These are phyloP conservation scores for Aspergillus hancockii DNA, from an alignment of 495 filamentous ascomycete species.

Conservation along the genomic window DNA sequence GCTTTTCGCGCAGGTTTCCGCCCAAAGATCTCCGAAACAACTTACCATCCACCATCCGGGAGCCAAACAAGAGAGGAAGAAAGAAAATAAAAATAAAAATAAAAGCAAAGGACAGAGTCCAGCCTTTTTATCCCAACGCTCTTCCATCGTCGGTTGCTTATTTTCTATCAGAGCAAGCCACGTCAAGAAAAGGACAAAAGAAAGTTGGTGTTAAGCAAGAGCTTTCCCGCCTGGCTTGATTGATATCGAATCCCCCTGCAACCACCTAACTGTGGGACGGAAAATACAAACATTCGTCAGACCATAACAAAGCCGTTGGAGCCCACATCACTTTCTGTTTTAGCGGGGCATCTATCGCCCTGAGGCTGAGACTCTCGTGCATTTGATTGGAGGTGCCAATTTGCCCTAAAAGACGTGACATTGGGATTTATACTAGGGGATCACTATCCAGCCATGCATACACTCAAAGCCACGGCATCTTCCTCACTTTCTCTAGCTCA, in stretches of 20 bases:
- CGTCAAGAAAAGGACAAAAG: constrained; percentile 12
- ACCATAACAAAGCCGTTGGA: neutral
- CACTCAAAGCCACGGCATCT: constrained; percentile 36
- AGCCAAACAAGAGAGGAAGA: no score
- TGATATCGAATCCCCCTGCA: constrained; percentile 5
- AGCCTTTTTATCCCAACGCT: neutral
- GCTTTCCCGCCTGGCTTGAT: constrained; percentile 9
- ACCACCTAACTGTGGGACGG: neutral
- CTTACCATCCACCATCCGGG: neutral
- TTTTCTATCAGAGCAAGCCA: constrained; percentile 19
- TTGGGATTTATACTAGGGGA: neutral
- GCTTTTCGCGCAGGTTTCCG: constrained; percentile 7
- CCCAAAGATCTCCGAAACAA: neutral
- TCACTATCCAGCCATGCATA: constrained; percentile 33
- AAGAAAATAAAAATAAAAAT: neutral
- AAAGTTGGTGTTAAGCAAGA: constrained; percentile 2
- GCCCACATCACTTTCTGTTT: neutral
- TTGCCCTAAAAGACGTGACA: neutral
- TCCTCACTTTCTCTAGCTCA: constrained; percentile 48
- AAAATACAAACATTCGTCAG: constrained; percentile 4
- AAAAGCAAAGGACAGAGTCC: neutral
- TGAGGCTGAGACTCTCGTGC: constrained; percentile 4
- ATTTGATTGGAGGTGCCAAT: constrained; percentile 2
- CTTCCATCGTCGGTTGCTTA: neutral
- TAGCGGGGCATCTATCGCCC: neutral